Evolutionary conservation across 371 early-diverging fungal species (phyloP), one percentile per base, ranked within the genome.

Genomic region (Nosema muscidifuracis): DNA sequence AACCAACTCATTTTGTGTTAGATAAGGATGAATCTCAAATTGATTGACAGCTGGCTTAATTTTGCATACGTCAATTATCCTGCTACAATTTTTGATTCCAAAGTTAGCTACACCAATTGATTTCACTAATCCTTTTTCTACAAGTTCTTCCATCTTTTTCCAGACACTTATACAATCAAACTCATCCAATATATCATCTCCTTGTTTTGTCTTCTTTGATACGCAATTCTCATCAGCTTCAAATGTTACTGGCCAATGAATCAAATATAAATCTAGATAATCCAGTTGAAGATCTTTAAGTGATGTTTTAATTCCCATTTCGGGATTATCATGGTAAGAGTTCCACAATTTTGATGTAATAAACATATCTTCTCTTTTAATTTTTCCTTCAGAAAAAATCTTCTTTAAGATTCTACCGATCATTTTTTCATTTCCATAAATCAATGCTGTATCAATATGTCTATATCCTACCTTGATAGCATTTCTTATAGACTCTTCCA

Each of bases 271-370:
- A 77, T 95, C 95, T 47, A 94, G 78, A 74, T 93, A 93, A 38
- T 89, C 87, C 26, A 88, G 69, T 55, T 86, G 86, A 28, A 93
- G 84, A 73, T 90, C 87, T 43, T 77, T 73, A 38, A 93, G 85
- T 24, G 90, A 88, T n/a, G 63, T 34, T 31, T 66, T 55, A 4
- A 77, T 34, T 18, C 72, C 73, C 15, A 85, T 88, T 33, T 87
- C 82, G 31, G 83, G 78, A 51, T 64, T 34, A 12, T 60, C 53
- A 56, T 84, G 82, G 58, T 44, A 71, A 55, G 87, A 89, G 82
- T 89, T 89, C 92, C 92, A 92, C 26, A 94, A 84, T 85, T 94
- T 93, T 76, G 88, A 87, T n/a, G 92, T 92, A 71, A 92, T 82
- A 75, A 91, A 92, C 33, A 93, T 73, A 30, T 89, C 84, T 36